These are phyloP conservation scores for Lactarius quietus DNA, from an alignment of 768 basidiomycete genomes.

Conservation along the genomic window DNA sequence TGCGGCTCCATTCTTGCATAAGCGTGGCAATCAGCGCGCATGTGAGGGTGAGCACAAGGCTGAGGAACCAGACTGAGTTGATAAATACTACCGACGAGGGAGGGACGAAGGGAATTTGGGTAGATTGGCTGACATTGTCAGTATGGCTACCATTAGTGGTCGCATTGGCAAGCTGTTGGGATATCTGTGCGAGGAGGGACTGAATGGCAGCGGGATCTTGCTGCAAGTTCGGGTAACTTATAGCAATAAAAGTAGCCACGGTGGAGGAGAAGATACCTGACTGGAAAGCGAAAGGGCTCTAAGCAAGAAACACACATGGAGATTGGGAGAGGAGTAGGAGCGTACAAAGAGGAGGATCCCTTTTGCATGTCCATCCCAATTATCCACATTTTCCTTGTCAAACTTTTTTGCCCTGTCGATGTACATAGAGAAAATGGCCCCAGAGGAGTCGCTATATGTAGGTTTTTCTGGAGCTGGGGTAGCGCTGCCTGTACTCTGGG, in stretches of 20 bases:
- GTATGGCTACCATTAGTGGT: neutral
- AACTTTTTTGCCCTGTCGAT: neutral
- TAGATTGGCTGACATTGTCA: neutral
- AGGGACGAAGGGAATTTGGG: neutral
- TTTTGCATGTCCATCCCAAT: neutral
- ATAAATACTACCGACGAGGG: neutral
- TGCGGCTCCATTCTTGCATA: slow-evolving; percentile 3
- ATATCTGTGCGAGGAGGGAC: neutral
- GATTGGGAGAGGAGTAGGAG: too few species aligned
- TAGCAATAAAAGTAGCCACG: neutral
- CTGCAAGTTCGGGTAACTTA: neutral
- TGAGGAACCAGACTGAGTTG: slow-evolving; percentile 5
- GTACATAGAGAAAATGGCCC: neutral
- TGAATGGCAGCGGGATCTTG: neutral
- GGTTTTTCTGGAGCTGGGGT: neutral
- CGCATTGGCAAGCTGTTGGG: neutral
- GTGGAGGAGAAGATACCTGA: neutral
- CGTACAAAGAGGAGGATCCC: neutral
- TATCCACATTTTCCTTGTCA: neutral
- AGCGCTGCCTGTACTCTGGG: too few species aligned
- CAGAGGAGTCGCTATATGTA: neutral
- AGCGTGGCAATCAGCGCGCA: slow-evolving; percentile 5
- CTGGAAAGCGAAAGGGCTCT: neutral
- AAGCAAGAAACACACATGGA: neutral
- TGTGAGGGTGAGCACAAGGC: neutral